Conservation (phyloP, 306 rosid species). For the Comarum palustre region DNA sequence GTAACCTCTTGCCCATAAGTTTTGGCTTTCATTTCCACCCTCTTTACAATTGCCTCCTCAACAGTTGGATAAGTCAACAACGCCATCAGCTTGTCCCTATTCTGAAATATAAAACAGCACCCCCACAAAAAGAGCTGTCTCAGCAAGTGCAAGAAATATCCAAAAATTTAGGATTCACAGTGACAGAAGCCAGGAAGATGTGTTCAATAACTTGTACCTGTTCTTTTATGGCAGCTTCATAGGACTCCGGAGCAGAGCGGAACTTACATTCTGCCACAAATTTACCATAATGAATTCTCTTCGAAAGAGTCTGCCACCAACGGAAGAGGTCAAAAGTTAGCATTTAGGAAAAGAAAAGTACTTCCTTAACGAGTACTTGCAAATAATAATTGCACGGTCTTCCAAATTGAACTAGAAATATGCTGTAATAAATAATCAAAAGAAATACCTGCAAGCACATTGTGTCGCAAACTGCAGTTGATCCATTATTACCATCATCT, state of each 20-base stretch:
- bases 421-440: not conserved
- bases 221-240: conserved; percentile 67
- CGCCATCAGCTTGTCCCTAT: conserved; percentile 67
- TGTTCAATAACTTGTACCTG: conserved; percentile 44
- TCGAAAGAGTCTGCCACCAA: conserved; percentile 66
- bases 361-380: too few species aligned
- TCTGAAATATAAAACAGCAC: conserved; percentile 45
- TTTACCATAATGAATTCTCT: conserved; percentile 91
- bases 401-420: conserved; percentile 8
- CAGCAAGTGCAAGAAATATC: conserved; percentile 11
- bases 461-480: conserved; percentile 82
- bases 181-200: not conserved
- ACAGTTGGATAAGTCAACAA: conserved; percentile 67
- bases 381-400: not conserved
- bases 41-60: conserved; percentile 61
- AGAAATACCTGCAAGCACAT: conserved; percentile 84
- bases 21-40: conserved; percentile 75
- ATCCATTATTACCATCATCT: conserved; percentile 83
- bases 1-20: conserved; percentile 75
- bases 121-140: conserved; percentile 5
- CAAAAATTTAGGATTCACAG: conserved; percentile 1
- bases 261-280: conserved; percentile 91
- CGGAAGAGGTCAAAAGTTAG: conserved; percentile 9
- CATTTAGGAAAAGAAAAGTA: not conserved
- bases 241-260: conserved; percentile 55